Percentiles rank a stretch among this genome's conserved stretches.
phyloP scores from a whole-genome alignment of 768 basidiomycete species.

The Suillus spraguei region DNA sequence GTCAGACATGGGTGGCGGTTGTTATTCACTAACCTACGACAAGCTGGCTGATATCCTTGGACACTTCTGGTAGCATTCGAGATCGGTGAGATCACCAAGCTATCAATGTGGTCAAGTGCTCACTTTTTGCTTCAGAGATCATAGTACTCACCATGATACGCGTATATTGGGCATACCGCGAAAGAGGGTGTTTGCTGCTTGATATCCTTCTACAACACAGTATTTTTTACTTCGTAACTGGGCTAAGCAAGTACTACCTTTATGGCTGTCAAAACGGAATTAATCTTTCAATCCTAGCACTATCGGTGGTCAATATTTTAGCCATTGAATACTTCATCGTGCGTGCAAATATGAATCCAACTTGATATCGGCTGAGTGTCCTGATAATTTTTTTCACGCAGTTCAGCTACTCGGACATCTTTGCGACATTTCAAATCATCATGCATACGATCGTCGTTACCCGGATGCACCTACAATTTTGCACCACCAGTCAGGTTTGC shows the following conservation, averaged over 20 bases:
- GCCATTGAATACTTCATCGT: background rate
- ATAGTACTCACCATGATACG: constrained; percentile 5
- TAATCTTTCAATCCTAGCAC: background rate
- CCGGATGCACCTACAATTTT: constrained; percentile 1
- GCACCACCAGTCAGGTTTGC: background rate
- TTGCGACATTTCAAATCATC: background rate
- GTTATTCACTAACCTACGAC: background rate
- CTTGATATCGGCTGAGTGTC: background rate
- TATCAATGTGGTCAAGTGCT: background rate
- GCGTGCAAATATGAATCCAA: background rate
- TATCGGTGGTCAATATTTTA: background rate
- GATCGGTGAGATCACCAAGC: background rate
- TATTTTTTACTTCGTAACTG: constrained; percentile 1
- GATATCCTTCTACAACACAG: background rate
- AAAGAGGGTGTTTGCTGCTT: background rate
- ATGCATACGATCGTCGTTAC: constrained; percentile 1
- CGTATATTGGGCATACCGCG: background rate
- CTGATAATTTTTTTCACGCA: background rate
- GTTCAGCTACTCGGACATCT: background rate
- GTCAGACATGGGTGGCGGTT: background rate
- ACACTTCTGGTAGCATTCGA: constrained; percentile 4
- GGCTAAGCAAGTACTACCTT: background rate
- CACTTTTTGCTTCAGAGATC: background rate
- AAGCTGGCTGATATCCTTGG: background rate
- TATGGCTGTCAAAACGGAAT: background rate